Evolutionary conservation across 768 basidiomycete species (phyloP), one percentile per base, ranked within the genome.

Genomic region (Mycena olivaceomarginata): DNA sequence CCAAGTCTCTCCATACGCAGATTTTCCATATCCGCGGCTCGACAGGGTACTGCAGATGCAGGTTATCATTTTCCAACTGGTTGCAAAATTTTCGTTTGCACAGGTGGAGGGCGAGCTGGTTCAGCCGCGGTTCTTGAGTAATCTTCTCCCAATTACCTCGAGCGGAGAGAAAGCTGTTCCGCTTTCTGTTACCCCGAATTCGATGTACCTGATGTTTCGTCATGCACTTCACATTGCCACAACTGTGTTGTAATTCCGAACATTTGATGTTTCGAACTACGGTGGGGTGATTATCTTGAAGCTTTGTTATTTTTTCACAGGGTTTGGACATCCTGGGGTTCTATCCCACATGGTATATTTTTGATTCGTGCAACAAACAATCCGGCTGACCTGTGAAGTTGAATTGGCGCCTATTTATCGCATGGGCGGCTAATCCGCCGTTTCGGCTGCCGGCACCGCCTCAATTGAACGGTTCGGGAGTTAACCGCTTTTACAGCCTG

Each of bases 11-110:
- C 40, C 5, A 10, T 6, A 39, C 18, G 15, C 46, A 40, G 18
- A 40, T 3, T 3, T 18, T 53, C 31, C 45, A 48, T n/a, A 4
- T 15, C 5, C 51, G n/a, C 31, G 31, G 31, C 31, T 31, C 31
- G 12, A 56, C 45, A 72, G 70, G n/a, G 8, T 72, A 10, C 20
- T 72, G 16, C 62, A 72, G 31, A 72, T 72, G 70, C 70, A 65
- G 39, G 63, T 72, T 16, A 48, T 72, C 48, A 5, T 72, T 25
- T 48, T 25, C 70, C n/a, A 72, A 31, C 37, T 72, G 41, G 60
- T 72, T 22, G 31, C 48, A 5, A 63, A 72, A 18, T 72, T 64
- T 37, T 59, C 57, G 40, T 46, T 70, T 43, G 39, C 53, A 6
- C 12, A 25, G 45, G 10, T 20, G 7, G 65, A 46, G 65, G 18